These are phyloP conservation scores for Alternaria gaisen DNA, from an alignment of 2,329 filamentous ascomycete species.

Conservation along the genomic window DNA sequence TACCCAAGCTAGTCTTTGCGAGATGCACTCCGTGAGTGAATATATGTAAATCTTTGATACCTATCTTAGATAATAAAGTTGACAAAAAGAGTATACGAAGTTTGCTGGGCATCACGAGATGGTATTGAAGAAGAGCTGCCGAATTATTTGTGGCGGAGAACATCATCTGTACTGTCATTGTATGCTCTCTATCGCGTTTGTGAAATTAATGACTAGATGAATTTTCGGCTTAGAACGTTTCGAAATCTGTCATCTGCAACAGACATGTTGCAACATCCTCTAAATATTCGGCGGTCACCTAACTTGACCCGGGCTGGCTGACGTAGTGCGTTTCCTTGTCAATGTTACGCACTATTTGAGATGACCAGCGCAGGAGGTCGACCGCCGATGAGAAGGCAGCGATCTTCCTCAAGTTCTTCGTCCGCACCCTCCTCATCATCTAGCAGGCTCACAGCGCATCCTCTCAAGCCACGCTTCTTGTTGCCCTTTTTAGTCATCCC, in stretches of 20 bases:
- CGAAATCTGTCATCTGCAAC: background rate
- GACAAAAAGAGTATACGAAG: no score
- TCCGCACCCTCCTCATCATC: conserved; percentile 65
- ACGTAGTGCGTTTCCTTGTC: background rate
- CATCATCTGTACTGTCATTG: background rate
- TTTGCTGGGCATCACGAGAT: background rate
- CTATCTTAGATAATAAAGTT: no score
- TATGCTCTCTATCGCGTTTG: background rate
- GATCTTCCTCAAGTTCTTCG: conserved; percentile 72
- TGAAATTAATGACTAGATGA: background rate
- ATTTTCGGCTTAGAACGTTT: background rate
- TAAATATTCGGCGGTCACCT: conserved; percentile 58
- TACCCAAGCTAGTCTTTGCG: no score
- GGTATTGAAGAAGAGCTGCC: background rate
- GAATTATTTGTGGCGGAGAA: rapidly evolving
- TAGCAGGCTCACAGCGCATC: conserved; percentile 46
- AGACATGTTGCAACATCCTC: background rate
- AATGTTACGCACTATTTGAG: background rate
- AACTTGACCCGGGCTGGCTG: conserved; percentile 59
- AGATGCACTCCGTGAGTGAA: rapidly evolving
- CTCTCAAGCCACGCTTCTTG: conserved; percentile 46
- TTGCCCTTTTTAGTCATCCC: conserved; percentile 49
- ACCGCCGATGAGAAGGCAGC: conserved; percentile 66
- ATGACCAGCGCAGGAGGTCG: conserved; percentile 66
- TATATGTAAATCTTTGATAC: no score